Conservation (phyloP, 495 filamentous ascomycete species). For the Aspergillus haitiensis region DNA sequence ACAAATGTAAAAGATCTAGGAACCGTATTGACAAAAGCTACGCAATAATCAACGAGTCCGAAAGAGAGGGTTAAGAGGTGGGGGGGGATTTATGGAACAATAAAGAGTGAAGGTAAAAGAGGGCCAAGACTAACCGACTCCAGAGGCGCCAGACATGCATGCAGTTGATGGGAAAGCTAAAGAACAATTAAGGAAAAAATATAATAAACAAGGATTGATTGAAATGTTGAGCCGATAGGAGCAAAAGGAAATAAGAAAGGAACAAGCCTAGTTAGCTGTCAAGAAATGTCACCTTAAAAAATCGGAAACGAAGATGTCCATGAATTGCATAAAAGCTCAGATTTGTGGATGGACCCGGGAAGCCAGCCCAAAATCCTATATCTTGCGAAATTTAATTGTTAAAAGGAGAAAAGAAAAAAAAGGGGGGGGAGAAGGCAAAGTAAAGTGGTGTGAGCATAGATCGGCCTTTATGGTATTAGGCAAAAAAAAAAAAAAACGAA, state of each 20-base stretch:
- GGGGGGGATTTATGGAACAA: slow-evolving; percentile 22
- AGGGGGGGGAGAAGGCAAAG: background rate
- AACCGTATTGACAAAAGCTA: slow-evolving; percentile 19
- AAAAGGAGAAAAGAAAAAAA: slow-evolving; percentile 5
- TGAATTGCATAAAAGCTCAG: slow-evolving; percentile 10
- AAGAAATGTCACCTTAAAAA: slow-evolving; percentile 3
- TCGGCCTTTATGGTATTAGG: slow-evolving; percentile 15
- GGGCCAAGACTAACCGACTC: slow-evolving; percentile 24
- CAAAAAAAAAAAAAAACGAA: too few species aligned
- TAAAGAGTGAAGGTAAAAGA: slow-evolving; percentile 12
- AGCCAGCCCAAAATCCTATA: slow-evolving; percentile 25
- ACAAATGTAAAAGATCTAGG: slow-evolving; percentile 14
- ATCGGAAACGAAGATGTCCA: slow-evolving; percentile 4
- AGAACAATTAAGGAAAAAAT: slow-evolving; percentile 5
- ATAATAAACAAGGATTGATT: background rate
- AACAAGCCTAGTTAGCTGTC: slow-evolving; percentile 2
- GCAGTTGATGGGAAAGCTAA: slow-evolving; percentile 16
- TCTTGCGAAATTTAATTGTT: slow-evolving; percentile 4
- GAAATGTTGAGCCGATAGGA: background rate
- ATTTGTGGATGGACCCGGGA: slow-evolving; percentile 21
- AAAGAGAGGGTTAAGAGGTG: background rate
- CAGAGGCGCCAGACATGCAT: slow-evolving; percentile 29
- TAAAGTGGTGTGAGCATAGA: slow-evolving; percentile 12
- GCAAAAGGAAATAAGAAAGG: slow-evolving; percentile 5
- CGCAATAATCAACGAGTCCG: slow-evolving; percentile 15